These are phyloP conservation scores for Colletotrichum chrysophilum DNA, from an alignment of 2,329 filamentous ascomycete species.

Conservation along the genomic window DNA sequence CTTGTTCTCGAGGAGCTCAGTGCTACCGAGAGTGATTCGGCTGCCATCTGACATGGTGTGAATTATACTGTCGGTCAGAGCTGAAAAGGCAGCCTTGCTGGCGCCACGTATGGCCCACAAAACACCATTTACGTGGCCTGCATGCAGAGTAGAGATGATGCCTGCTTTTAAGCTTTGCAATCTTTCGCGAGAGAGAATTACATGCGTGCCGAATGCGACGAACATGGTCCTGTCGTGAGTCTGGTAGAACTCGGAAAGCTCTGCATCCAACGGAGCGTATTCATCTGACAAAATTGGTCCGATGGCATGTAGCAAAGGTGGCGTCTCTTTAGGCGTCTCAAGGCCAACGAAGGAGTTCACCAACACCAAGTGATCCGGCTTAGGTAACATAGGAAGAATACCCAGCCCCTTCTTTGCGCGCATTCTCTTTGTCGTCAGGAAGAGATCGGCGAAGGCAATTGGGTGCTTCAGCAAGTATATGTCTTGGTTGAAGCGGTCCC, in stretches of 20 bases:
- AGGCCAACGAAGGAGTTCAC: constrained; percentile 50
- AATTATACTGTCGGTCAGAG: neutral
- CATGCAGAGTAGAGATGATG: neutral
- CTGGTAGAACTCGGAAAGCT: constrained; percentile 31
- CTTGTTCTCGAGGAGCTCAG: constrained; percentile 31
- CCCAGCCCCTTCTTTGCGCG: constrained; percentile 39
- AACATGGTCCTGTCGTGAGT: constrained; percentile 37
- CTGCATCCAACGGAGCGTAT: constrained; percentile 34
- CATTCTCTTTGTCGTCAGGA: constrained; percentile 22
- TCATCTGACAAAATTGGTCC: constrained; percentile 43
- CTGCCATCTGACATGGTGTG: neutral
- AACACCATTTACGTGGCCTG: neutral
- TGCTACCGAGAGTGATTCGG: neutral
- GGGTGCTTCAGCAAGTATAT: neutral
- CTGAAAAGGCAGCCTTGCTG: neutral
- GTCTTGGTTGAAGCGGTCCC: constrained; percentile 32
- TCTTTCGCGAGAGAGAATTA: constrained; percentile 33
- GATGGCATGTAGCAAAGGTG: constrained; percentile 40
- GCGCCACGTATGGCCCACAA: neutral
- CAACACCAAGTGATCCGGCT: constrained; percentile 45
- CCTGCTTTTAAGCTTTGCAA: constrained; percentile 31
- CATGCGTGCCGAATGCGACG: constrained; percentile 45
- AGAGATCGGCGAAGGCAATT: neutral
- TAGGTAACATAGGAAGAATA: constrained; percentile 31
- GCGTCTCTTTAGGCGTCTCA: constrained; percentile 45